phyloP scores from a whole-genome alignment of 108 stramenopile genomes.

The Cyclotella atomus region DNA sequence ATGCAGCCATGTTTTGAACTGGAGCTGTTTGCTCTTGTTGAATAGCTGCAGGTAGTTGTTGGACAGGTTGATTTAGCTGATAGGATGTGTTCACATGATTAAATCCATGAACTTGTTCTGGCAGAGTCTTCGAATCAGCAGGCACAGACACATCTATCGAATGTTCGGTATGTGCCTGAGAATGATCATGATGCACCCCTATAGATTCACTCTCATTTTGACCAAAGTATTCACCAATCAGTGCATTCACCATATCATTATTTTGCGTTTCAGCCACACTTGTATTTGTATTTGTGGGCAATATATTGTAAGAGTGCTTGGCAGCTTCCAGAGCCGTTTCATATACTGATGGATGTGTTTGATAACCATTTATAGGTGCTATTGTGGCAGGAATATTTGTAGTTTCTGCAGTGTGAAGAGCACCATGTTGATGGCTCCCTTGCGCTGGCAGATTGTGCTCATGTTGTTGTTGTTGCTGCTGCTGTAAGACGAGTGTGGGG shows the following conservation, averaged over 20 bases:
- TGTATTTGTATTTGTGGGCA: not conserved
- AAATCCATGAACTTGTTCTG: not conserved
- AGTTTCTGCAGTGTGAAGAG: too few relatives aligned
- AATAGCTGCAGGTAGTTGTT: not conserved
- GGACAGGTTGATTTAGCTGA: not conserved
- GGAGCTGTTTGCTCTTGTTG: not conserved
- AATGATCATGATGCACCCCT: not conserved
- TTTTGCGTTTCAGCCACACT: not conserved
- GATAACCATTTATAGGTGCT: too few relatives aligned
- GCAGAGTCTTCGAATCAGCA: not conserved
- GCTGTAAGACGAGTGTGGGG: too few relatives aligned
- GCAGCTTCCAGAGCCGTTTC: slow-evolving; percentile 5
- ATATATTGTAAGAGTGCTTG: not conserved
- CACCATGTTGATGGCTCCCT: too few relatives aligned
- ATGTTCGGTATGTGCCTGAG: not conserved
- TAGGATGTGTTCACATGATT: not conserved
- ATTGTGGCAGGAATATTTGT: too few relatives aligned
- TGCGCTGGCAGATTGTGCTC: too few relatives aligned
- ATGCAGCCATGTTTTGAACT: not conserved
- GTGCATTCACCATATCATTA: not conserved
- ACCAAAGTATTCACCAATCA: slow-evolving; percentile 7
- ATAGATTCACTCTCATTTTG: not conserved
- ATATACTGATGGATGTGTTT: not conserved
- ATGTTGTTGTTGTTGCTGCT: too few relatives aligned
- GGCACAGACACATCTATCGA: not conserved